Evolutionary conservation across 2,329 filamentous ascomycete species (phyloP), one percentile per base, ranked within the genome.

Genomic region (Exserohilum rostratum): DNA sequence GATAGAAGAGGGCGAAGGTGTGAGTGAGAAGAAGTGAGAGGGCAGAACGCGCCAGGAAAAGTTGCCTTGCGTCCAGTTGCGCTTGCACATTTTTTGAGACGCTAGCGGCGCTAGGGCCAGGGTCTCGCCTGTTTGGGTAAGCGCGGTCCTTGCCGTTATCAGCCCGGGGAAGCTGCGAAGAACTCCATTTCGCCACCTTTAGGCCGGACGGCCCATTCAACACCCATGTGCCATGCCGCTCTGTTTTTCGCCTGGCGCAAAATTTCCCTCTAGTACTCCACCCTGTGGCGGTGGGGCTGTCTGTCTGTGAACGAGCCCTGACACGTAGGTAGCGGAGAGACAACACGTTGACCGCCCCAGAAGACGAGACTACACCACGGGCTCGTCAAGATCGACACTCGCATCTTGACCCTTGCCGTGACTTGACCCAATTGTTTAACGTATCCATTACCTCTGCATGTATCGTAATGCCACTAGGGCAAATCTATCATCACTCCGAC

Each of bases 31-130:
- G 55, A 57, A 58, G 52, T 25, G 11, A 55, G 46, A 52, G 22
- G 53, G 53, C 42, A 46, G 50, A 55, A 48, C 61, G 61, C 56
- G 60, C 62, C 46, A 60, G 58, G 62, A 70, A 62, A 59, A 58
- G 56, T 50, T 53, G 60, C 53, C 61, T 67, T 64, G 64, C 58
- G 56, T 67, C 60, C 51, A 25, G 53, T 62, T 59, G 61, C 64
- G 60, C 62, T 66, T 67, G 54, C 48, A 57, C 50, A 57, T 46
- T 57, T 57, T 57, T 50, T 44, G 58, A 61, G 58, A 55, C 51
- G 50, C 61, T 53, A 54, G 40, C 38, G n/a, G 42, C 48, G 31
- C 53, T 52, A 45, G 43, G 11, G 31, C 40, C 22, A 55, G 53
- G 53, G 53, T 55, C 49, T 56, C 44, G 44, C 50, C 49, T 33